Evolutionary conservation across 768 basidiomycete genomes (phyloP).

Genomic region (Daedaleopsis sinensis): DNA sequence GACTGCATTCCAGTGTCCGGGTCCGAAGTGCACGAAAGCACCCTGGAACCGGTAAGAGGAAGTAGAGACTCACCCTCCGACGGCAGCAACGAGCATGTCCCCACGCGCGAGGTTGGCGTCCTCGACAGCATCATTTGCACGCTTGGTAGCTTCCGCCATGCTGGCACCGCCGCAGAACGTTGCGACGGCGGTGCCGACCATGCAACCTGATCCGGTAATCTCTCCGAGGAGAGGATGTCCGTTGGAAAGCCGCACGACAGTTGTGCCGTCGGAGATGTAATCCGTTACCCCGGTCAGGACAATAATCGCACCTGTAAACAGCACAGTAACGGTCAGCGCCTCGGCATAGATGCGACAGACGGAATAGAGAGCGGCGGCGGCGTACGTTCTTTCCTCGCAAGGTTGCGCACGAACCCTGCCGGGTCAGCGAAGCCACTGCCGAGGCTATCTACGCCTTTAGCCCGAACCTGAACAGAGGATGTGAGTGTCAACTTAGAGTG

Average conservation of each 20-base stretch:
- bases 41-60: background rate
- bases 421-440: slow-evolving; percentile 82
- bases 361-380: background rate
- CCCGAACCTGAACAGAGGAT: slow-evolving; percentile 51
- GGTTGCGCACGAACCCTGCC: slow-evolving; percentile 59
- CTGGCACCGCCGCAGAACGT: slow-evolving; percentile 78
- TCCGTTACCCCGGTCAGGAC: slow-evolving; percentile 81
- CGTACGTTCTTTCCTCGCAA: slow-evolving; percentile 80
- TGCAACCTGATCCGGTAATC: slow-evolving; percentile 92
- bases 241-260: slow-evolving; percentile 71
- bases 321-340: background rate
- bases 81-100: slow-evolving; percentile 75
- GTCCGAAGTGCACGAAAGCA: background rate
- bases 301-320: slow-evolving; percentile 67
- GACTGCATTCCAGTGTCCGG: background rate
- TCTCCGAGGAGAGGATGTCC: slow-evolving; percentile 72
- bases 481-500: background rate
- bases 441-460: slow-evolving; percentile 85
- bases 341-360: background rate
- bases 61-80: slow-evolving; percentile 64
- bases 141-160: slow-evolving; percentile 36
- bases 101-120: slow-evolving; percentile 62
- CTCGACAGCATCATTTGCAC: slow-evolving; percentile 21
- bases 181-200: slow-evolving; percentile 76
- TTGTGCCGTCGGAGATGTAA: slow-evolving; percentile 81